phyloP scores from a whole-genome alignment of 108 stramenopile genomes.

The Tribonema minus region DNA sequence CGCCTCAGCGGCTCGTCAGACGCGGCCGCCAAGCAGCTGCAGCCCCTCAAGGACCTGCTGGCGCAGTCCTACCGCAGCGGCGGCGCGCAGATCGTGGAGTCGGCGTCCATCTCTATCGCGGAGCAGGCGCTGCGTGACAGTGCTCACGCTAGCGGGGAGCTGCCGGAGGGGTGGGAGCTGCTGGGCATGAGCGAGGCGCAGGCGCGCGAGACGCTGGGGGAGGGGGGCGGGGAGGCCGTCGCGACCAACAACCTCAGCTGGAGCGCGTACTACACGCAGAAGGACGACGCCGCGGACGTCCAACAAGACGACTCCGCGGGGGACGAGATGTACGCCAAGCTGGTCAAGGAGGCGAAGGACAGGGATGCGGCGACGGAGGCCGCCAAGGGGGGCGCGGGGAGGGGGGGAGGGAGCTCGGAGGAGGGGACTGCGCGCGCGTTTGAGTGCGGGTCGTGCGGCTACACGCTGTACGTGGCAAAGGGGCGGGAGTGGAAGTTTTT shows the following conservation, averaged over 20 bases:
- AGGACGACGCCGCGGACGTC: too few species aligned
- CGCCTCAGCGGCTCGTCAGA: background rate
- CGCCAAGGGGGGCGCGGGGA: too few species aligned
- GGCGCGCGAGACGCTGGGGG: background rate
- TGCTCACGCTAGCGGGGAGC: background rate
- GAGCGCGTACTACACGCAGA: too few species aligned
- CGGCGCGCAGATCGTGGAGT: background rate
- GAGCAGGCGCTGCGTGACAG: background rate
- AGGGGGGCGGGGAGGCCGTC: background rate
- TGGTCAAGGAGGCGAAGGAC: too few species aligned
- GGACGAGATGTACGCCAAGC: too few species aligned
- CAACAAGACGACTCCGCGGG: too few species aligned
- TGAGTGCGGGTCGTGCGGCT: too few species aligned
- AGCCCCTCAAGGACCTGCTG: background rate
- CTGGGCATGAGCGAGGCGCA: constrained; percentile 18
- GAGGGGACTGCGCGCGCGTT: too few species aligned
- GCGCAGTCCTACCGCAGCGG: background rate
- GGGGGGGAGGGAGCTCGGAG: too few species aligned
- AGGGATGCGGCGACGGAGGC: too few species aligned
- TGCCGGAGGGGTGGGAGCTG: constrained; percentile 13
- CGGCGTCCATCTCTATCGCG: background rate
- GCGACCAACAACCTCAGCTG: too few species aligned
- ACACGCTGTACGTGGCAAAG: constrained; percentile 76
- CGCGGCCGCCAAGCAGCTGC: background rate
- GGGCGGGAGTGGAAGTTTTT: constrained; percentile 80